Conservation (phyloP, 805 yeast species). For the Jamesozyma lodderae region DNA sequence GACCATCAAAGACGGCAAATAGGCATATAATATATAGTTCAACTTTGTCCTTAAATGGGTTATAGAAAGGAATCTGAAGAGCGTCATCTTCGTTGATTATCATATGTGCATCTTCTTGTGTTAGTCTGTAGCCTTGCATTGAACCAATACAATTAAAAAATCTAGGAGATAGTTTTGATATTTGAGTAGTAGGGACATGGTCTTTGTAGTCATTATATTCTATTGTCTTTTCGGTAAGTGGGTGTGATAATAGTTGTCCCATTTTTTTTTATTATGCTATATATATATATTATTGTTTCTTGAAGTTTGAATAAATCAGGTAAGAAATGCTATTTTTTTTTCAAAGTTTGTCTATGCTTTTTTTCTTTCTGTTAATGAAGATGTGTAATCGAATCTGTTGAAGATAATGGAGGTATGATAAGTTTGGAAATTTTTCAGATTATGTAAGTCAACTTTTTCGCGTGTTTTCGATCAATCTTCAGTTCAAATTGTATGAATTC, state of each 20-base stretch:
- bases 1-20: slow-evolving; percentile 76
- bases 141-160: slow-evolving; percentile 55
- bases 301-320: too few species aligned
- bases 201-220: slow-evolving; percentile 34
- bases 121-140: slow-evolving; percentile 68
- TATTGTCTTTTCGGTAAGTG: slow-evolving; percentile 58
- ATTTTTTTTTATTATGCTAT: too few species aligned
- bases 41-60: slow-evolving; percentile 24
- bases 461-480: too few species aligned
- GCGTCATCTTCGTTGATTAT: slow-evolving; percentile 38
- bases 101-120: slow-evolving; percentile 71
- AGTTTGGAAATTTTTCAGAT: too few species aligned
- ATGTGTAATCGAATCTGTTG: too few species aligned
- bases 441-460: too few species aligned
- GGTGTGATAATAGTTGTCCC: slow-evolving; percentile 73
- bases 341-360: too few species aligned
- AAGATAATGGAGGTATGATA: too few species aligned
- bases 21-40: slow-evolving; percentile 31
- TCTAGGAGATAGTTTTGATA: slow-evolving; percentile 25
- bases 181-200: slow-evolving; percentile 7
- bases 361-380: too few species aligned
- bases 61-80: slow-evolving; percentile 26
- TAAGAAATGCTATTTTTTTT: too few species aligned
- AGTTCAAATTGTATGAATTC: too few species aligned
- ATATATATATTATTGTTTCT: too few species aligned